Conservation (phyloP, 371 early-diverging fungal genomes). For the Mucor racemosus region DNA sequence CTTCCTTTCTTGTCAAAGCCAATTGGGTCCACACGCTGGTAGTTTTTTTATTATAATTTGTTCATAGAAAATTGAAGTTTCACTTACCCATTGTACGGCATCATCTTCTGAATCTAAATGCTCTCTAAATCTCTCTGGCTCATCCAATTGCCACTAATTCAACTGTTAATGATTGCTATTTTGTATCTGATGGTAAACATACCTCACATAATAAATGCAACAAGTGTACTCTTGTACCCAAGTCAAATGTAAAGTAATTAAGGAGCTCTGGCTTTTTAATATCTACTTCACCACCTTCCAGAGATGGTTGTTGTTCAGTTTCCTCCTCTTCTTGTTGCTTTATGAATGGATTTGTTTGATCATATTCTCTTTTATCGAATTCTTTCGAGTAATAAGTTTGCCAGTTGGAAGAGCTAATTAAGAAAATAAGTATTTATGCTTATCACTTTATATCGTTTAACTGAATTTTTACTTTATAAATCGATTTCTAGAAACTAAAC, state of each 20-base stretch:
- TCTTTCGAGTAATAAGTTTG: constrained; percentile 58
- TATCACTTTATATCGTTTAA: neutral
- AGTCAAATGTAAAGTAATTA: constrained; percentile 47
- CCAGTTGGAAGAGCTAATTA: constrained; percentile 63
- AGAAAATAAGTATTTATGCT: neutral
- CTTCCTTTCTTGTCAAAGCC: constrained; percentile 71
- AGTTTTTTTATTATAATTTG: neutral
- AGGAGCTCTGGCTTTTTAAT: constrained; percentile 8
- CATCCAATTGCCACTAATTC: constrained; percentile 69
- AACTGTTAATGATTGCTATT: neutral
- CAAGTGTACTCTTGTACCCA: constrained; percentile 52
- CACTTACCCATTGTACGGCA: constrained; percentile 66
- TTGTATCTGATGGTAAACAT: neutral
- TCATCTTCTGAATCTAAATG: constrained; percentile 63
- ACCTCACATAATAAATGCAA: constrained; percentile 56
- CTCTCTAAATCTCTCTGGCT: constrained; percentile 66
- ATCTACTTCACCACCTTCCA: neutral
- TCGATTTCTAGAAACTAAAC: constrained; percentile 42
- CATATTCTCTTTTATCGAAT: constrained; percentile 50
- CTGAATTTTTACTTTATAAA: constrained; percentile 42
- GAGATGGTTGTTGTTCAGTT: neutral
- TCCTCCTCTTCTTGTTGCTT: constrained; percentile 12
- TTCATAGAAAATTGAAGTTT: neutral
- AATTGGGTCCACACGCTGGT: constrained; percentile 75
- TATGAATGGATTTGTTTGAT: constrained; percentile 38